These are phyloP conservation scores for Amaranthus palmeri DNA, from an alignment of 148 eudicot genomes.

Conservation along the genomic window DNA sequence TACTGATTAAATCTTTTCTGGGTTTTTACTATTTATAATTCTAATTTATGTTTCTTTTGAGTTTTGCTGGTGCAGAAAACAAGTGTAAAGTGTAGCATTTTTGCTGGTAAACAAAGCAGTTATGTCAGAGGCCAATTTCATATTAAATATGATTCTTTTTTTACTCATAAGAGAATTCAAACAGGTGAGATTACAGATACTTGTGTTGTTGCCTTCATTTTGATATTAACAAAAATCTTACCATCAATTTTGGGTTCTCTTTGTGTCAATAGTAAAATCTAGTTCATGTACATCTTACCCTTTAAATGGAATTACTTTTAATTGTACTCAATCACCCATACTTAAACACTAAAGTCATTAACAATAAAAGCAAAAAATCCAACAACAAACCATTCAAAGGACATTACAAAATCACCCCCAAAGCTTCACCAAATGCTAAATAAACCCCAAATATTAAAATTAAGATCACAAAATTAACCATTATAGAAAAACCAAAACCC, in stretches of 20 bases:
- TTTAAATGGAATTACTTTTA: too few species aligned
- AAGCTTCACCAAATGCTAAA: too few species aligned
- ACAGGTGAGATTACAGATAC: constrained; percentile 27
- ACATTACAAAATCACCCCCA: too few species aligned
- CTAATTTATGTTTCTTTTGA: background rate
- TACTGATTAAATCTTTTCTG: background rate
- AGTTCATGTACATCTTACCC: too few species aligned
- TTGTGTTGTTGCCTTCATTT: background rate
- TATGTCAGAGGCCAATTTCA: constrained; percentile 50
- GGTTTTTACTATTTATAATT: background rate
- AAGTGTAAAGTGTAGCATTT: constrained; percentile 23
- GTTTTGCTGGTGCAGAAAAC: constrained; percentile 23
- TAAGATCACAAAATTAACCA: too few species aligned
- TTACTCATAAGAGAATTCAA: constrained; percentile 14
- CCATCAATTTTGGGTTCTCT: background rate
- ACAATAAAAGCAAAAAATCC: too few species aligned
- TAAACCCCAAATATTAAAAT: too few species aligned
- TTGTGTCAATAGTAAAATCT: too few species aligned
- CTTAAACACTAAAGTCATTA: too few species aligned
- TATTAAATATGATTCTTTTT: constrained; percentile 18
- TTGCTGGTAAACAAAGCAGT: constrained; percentile 40
- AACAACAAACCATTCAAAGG: too few species aligned
- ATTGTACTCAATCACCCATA: too few species aligned
- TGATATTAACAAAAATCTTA: background rate
- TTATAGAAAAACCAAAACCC: too few species aligned